Base-by-base conservation (phyloP, 768 basidiomycete species). In the Pleurotus pulmonarius region DNA sequence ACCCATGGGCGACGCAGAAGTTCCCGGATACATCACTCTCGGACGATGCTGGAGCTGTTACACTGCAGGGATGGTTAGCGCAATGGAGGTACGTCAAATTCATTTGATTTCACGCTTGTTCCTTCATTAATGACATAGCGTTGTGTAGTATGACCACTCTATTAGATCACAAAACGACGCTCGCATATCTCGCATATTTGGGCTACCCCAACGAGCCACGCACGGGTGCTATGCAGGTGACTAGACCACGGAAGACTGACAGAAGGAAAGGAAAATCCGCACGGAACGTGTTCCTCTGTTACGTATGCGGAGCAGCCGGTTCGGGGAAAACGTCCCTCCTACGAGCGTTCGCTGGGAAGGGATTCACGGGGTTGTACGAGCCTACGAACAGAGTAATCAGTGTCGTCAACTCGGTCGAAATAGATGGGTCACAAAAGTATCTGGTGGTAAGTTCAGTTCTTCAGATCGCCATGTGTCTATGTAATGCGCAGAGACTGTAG, bases 61-160 rank as follows among this genome's bases (percentile, higher is more conserved):
- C 95, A n/a, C 71, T 99, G 44, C 95, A 98, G 73, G 92, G 94
- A 1, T 99, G 96, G 96, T 74, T 98, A 24, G 96, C 96, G 16
- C 95, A 97, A 67, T 99, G 96, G 96, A 96, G 92, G 94, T 94
- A 51, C 61, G 78, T 69, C 26, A 56, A 34, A 51, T 1, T 45
- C 41, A 34, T 56, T 40, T 49, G 51, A 38, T 47, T 34, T 11
- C 55, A 41, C 46, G 38, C 54, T 55, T 15, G 26, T 46, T 37
- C 22, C 24, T 25, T 55, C 34, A 49, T 38, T 58, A 24, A 18
- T 26, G 41, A 39, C 13, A 24, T 24, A 55, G 45, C 12, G 22
- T 15, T 29, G 34, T 40, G 4, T 59, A 98, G 95, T 67, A 97
- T 98, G 95, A 95, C 94, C 1, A 99, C 96, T 0, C 79, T 98